Percentiles rank a stretch among this genome's conserved stretches.
Evolutionary conservation across 495 filamentous ascomycete species (phyloP).

Genomic region (Umbilicaria muhlenbergii): DNA sequence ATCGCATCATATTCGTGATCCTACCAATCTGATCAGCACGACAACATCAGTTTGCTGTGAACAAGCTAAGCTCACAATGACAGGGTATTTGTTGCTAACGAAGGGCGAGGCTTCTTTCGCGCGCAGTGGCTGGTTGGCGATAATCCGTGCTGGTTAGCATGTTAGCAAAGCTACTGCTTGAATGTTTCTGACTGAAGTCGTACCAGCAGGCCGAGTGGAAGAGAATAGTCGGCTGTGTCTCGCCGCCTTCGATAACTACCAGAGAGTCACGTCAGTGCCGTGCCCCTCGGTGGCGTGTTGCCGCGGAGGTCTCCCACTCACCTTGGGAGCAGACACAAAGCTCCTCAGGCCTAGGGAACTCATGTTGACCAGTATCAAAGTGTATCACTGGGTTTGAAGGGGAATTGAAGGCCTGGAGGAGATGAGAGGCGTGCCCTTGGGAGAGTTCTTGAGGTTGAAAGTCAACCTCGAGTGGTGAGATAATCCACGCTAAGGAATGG

Average conservation of each 20-base stretch:
- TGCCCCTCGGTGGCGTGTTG: slow-evolving; percentile 1
- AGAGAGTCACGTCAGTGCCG: slow-evolving; percentile 12
- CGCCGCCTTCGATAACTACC: slow-evolving; percentile 29
- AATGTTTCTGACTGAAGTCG: slow-evolving; percentile 18
- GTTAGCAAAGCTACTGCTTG: slow-evolving; percentile 20
- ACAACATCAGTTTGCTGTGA: neutral
- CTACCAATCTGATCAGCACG: slow-evolving; percentile 25
- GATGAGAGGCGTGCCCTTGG: no score
- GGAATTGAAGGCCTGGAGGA: no score
- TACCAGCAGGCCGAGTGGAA: slow-evolving; percentile 68
- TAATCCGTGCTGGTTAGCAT: slow-evolving; percentile 48
- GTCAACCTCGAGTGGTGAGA: no score
- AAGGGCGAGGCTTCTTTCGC: slow-evolving; percentile 82
- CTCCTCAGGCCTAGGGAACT: slow-evolving; percentile 44
- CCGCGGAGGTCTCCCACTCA: slow-evolving; percentile 19
- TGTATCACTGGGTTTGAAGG: no score
- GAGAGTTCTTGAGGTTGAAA: no score
- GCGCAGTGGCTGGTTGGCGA: slow-evolving; percentile 66
- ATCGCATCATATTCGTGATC: slow-evolving; percentile 76
- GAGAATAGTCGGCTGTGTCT: slow-evolving; percentile 60
- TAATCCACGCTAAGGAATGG: no score
- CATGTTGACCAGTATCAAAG: slow-evolving; percentile 20
- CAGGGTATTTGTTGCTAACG: slow-evolving; percentile 72
- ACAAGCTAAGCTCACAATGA: slow-evolving; percentile 53
- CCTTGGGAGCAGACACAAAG: slow-evolving; percentile 40